Base-by-base conservation (phyloP, 2,329 filamentous ascomycete genomes). In the Fusarium hainanense region DNA sequence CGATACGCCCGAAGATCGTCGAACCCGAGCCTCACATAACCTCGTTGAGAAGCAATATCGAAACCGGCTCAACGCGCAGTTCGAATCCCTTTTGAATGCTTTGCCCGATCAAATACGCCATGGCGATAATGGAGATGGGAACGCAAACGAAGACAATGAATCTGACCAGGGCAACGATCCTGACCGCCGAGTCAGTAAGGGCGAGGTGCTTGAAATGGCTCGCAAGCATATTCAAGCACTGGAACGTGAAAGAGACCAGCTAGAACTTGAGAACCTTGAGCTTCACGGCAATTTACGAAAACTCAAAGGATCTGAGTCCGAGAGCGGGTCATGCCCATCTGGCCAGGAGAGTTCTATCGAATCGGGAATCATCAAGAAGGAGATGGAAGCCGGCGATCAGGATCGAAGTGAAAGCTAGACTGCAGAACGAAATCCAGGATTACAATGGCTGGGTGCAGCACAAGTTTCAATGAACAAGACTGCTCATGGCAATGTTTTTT, bases 11-110 rank as follows among this genome's bases (percentile, higher is more conserved):
- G 73, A 75, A 65, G 73, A 75, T n/a, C 70, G 73, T 23, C 70
- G 73, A 46, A 75, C 73, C n/a, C 71, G 73, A 28, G 73, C 73
- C 20, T 75, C 73, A 21, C 73, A 75, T 41, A 75, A 75, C 23
- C 73, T 75, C 16, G 73, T 75, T 48, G 73, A 75, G 54, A 75
- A 75, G 46, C 73, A 75, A 44, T 75, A 75, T 49, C 73, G 73
- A 34, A 75, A 75, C 44, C 73, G 73, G 7, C 72, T 75, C 40
- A 75, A 75, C 34, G 63, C 73, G 7, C 73, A 75, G 27, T 75
- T 75, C 28, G 73, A 75, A 60, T 75, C 73, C 7, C 70, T 75
- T 6, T 70, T 75, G 25, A 61, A 30, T 23, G 63, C 69, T 5
- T 54, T 75, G 2, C 73, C 73, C 18, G 73, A 75, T 21, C 66